Percentiles rank a stretch among this genome's conserved stretches.
phyloP scores from a whole-genome alignment of 2,329 filamentous ascomycete species.

The Pyrenophora graminea region DNA sequence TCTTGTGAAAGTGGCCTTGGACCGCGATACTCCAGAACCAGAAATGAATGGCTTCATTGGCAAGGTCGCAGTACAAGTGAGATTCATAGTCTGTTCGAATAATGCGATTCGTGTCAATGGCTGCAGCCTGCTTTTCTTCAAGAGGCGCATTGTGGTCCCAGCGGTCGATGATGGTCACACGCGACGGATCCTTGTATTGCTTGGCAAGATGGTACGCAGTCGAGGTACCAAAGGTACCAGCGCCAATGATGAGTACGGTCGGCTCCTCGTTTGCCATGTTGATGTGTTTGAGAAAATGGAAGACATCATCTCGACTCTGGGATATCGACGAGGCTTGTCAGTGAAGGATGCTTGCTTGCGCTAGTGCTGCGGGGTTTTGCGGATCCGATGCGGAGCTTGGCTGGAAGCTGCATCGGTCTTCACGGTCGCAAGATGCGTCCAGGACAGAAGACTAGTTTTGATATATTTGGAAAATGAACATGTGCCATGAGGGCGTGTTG shows the following conservation, averaged over 20 bases:
- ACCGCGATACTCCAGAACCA: slow-evolving; percentile 47
- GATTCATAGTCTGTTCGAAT: slow-evolving; percentile 64
- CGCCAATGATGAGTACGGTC: slow-evolving; percentile 62
- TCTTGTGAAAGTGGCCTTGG: slow-evolving; percentile 57
- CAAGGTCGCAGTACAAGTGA: slow-evolving; percentile 59
- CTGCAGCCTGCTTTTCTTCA: slow-evolving; percentile 58
- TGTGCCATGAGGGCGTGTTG: neutral
- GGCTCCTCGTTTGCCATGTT: slow-evolving; percentile 18
- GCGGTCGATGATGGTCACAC: slow-evolving; percentile 38
- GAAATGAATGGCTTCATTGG: slow-evolving; percentile 46
- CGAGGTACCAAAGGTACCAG: slow-evolving; percentile 68
- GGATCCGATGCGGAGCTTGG: slow-evolving; percentile 14
- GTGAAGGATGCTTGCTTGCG: slow-evolving; percentile 6
- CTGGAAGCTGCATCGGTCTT: slow-evolving; percentile 8
- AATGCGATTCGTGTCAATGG: slow-evolving; percentile 66
- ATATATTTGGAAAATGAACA: too few relatives aligned
- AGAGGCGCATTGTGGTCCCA: slow-evolving; percentile 34
- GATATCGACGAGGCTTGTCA: slow-evolving; percentile 3
- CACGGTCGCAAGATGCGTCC: neutral
- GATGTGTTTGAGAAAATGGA: neutral
- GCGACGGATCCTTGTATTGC: slow-evolving; percentile 52
- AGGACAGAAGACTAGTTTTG: too few relatives aligned
- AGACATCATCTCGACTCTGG: neutral
- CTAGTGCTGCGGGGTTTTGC: slow-evolving; percentile 15
- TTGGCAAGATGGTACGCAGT: slow-evolving; percentile 67